phyloP scores from a whole-genome alignment of 1,139 yeast species.

The Lizanozyma gosingica region DNA sequence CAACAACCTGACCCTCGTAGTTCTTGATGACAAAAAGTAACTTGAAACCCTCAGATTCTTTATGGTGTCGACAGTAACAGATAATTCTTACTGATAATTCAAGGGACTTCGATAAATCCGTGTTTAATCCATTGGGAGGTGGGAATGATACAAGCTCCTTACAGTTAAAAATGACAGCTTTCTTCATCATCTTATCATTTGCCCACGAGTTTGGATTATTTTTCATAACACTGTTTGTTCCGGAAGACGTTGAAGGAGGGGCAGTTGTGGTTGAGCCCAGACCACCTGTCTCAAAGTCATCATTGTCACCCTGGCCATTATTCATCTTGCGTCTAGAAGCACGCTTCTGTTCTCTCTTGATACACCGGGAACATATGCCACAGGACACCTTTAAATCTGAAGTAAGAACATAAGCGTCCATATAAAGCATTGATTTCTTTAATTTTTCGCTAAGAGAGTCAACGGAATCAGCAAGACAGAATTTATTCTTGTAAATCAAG shows the following conservation, averaged over 20 bases:
- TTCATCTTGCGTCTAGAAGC: constrained; percentile 68
- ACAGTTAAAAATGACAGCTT: constrained; percentile 85
- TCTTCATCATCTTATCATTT: constrained; percentile 62
- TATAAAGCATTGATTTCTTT: constrained; percentile 43
- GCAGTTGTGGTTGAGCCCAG: background rate
- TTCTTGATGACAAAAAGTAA: constrained; percentile 65
- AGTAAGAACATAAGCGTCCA: constrained; percentile 64
- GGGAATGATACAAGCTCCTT: constrained; percentile 78
- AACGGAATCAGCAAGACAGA: constrained; percentile 48
- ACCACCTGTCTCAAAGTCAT: constrained; percentile 24
- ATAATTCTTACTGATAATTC: constrained; percentile 82
- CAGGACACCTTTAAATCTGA: constrained; percentile 47
- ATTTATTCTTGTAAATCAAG: constrained; percentile 77
- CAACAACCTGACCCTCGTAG: constrained; percentile 51
- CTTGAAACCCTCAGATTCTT: constrained; percentile 72
- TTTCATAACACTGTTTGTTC: constrained; percentile 8
- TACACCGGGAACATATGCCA: constrained; percentile 78
- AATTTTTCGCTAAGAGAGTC: constrained; percentile 35
- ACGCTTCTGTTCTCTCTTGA: constrained; percentile 84
- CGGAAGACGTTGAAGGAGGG: background rate
- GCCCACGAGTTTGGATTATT: constrained; percentile 56
- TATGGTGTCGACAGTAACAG: constrained; percentile 93
- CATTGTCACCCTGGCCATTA: constrained; percentile 39
- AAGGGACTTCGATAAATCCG: constrained; percentile 33
- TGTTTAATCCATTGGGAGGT: constrained; percentile 42